These are phyloP conservation scores for Lipomyces lipofer DNA, from an alignment of 805 yeast species.

Conservation along the genomic window DNA sequence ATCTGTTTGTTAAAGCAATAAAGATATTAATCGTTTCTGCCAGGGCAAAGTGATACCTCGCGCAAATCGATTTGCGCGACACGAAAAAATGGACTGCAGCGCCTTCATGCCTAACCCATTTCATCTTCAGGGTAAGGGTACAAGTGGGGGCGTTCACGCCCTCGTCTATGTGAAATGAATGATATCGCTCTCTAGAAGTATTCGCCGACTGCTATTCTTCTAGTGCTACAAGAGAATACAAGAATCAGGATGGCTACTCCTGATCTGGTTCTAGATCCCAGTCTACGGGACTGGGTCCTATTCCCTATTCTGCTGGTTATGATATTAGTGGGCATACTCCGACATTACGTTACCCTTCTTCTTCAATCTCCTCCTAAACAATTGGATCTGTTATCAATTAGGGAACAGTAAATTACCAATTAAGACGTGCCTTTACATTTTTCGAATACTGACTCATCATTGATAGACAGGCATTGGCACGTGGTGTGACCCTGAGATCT, in stretches of 20 bases:
- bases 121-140: too few relatives aligned
- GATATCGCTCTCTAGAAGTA: background rate
- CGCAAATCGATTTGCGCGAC: too few relatives aligned
- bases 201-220: too few relatives aligned
- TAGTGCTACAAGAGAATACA: too few relatives aligned
- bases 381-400: slow-evolving; percentile 51
- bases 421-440: too few relatives aligned
- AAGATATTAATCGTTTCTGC: background rate
- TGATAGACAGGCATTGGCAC: slow-evolving; percentile 54
- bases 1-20: background rate
- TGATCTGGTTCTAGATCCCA: slow-evolving; percentile 73
- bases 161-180: too few relatives aligned
- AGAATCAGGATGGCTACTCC: slow-evolving; percentile 40
- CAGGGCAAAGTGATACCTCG: too few relatives aligned
- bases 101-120: too few relatives aligned
- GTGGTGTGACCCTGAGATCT: slow-evolving; percentile 57
- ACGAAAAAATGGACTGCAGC: too few relatives aligned
- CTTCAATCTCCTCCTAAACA: slow-evolving; percentile 60
- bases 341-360: slow-evolving; percentile 65
- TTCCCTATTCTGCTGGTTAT: slow-evolving; percentile 86
- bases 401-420: slow-evolving; percentile 48
- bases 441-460: slow-evolving; percentile 23
- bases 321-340: slow-evolving; percentile 79
- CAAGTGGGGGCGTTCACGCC: too few relatives aligned
- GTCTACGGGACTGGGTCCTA: slow-evolving; percentile 83